A percentile compares a stretch with the other conserved stretches of the same genome.
phyloP scores from a whole-genome alignment of 164 flowering plant species.

The Magnolia officinalis region DNA sequence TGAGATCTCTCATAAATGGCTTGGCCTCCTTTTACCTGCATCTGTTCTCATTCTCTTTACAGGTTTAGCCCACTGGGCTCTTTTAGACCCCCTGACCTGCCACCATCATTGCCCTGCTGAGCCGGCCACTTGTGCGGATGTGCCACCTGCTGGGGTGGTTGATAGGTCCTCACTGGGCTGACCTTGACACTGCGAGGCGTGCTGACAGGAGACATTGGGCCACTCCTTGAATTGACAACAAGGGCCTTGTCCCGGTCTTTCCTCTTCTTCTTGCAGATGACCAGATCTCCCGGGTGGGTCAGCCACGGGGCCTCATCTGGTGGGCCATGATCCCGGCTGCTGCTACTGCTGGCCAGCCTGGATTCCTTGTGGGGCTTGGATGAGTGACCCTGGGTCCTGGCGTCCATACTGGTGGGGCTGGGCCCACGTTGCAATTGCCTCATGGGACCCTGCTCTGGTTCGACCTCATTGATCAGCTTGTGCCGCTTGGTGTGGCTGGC shows the following conservation, averaged over 20 bases:
- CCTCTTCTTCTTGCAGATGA: conserved; percentile 93
- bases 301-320: conserved; percentile 47
- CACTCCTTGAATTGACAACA: conserved; percentile 44
- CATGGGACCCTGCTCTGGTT: conserved; percentile 36
- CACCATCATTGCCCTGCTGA: conserved; percentile 32
- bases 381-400: conserved; percentile 30
- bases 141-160: conserved; percentile 35
- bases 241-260: conserved; percentile 78
- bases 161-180: background rate
- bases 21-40: conserved; percentile 83
- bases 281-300: conserved; percentile 93
- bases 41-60: conserved; percentile 93
- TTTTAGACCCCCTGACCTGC: conserved; percentile 30
- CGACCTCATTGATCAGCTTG: conserved; percentile 47
- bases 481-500: conserved; percentile 51
- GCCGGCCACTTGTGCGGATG: conserved; percentile 49
- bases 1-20: conserved; percentile 51
- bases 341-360: conserved; percentile 44
- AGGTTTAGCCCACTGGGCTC: conserved; percentile 79
- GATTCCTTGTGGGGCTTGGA: conserved; percentile 50
- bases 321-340: conserved; percentile 32
- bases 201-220: conserved; percentile 62
- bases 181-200: conserved; percentile 38
- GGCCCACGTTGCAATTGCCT: conserved; percentile 42
- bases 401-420: conserved; percentile 32